Evolutionary conservation across 2,329 filamentous ascomycete species (phyloP).

Genomic region (Claviceps maximensis): DNA sequence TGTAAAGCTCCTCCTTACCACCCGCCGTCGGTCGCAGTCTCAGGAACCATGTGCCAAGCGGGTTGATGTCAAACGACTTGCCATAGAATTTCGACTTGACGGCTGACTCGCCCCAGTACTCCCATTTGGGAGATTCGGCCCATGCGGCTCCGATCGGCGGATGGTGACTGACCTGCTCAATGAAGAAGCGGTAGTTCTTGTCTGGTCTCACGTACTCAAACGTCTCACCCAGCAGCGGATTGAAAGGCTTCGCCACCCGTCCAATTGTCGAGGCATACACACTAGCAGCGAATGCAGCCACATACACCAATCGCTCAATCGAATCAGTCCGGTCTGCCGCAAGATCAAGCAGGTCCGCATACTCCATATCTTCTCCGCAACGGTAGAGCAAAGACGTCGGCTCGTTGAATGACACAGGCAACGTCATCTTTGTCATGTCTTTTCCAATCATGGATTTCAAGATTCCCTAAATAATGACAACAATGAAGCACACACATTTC

Average conservation of each 20-base stretch:
- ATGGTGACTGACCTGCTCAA: slow-evolving; percentile 96
- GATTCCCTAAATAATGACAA: slow-evolving; percentile 51
- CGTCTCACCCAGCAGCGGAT: slow-evolving; percentile 88
- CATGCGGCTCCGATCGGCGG: slow-evolving; percentile 87
- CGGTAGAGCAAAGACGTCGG: slow-evolving; percentile 90
- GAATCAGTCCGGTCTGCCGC: slow-evolving; percentile 78
- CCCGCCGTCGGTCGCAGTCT: slow-evolving; percentile 64
- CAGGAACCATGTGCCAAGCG: slow-evolving; percentile 92
- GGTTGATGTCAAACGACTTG: slow-evolving; percentile 94
- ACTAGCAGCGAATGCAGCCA: slow-evolving; percentile 88
- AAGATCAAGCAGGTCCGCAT: slow-evolving; percentile 79
- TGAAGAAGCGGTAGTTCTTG: slow-evolving; percentile 96
- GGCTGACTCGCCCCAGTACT: slow-evolving; percentile 91
- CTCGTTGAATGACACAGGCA: slow-evolving; percentile 97
- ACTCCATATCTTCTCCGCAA: slow-evolving; percentile 96
- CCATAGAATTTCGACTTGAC: slow-evolving; percentile 97
- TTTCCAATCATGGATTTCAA: slow-evolving; percentile 99
- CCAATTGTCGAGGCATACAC: slow-evolving; percentile 96
- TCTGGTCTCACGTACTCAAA: slow-evolving; percentile 94
- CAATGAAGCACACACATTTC: neutral
- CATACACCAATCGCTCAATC: slow-evolving; percentile 83
- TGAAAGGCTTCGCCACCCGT: slow-evolving; percentile 95
- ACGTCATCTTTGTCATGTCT: slow-evolving; percentile 99
- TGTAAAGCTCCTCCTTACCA: slow-evolving; percentile 77
- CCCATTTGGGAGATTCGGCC: slow-evolving; percentile 88